Evolutionary conservation across 1,284 basidiomycete genomes (phyloP).

Genomic region (Lentinula novae-zelandiae): DNA sequence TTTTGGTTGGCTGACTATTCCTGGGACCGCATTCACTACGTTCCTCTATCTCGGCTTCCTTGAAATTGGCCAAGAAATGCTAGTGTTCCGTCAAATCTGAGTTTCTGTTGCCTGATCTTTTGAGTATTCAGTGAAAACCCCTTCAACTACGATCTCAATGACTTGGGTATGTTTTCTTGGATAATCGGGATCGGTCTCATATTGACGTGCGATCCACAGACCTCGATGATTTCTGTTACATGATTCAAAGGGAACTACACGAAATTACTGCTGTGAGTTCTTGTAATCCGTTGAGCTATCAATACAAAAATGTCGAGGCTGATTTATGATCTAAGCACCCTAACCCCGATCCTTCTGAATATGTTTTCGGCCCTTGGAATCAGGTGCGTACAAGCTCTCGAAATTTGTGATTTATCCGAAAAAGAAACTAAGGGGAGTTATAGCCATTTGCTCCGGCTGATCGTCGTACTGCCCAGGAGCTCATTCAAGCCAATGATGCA

Average conservation of each 20-base stretch:
- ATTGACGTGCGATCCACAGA: conserved; percentile 30
- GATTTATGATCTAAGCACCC: conserved; percentile 37
- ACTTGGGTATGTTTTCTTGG: conserved; percentile 42
- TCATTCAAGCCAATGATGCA: conserved; percentile 35
- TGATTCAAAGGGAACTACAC: conserved; percentile 61
- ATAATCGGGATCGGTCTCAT: not conserved
- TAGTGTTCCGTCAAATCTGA: conserved; percentile 19
- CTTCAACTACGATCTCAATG: conserved; percentile 66
- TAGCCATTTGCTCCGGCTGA: conserved; percentile 67
- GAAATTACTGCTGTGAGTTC: conserved; percentile 59
- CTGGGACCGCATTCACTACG: conserved; percentile 56
- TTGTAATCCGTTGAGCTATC: not conserved
- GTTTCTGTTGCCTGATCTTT: not conserved
- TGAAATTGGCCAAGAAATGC: conserved; percentile 71
- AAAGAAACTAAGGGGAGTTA: conserved; percentile 25
- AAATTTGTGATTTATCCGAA: not conserved
- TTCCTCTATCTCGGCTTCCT: conserved; percentile 67
- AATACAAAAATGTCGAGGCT: not conserved
- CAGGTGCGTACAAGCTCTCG: not conserved
- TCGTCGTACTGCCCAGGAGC: conserved; percentile 50
- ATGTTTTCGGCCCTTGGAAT: conserved; percentile 30
- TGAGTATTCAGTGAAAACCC: conserved; percentile 53
- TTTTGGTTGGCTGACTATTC: conserved; percentile 54
- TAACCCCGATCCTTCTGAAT: conserved; percentile 44
- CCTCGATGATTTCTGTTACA: conserved; percentile 61